Evolutionary conservation across 257 asterid genomes (phyloP).

Genomic region (Phtheirospermum japonicum): DNA sequence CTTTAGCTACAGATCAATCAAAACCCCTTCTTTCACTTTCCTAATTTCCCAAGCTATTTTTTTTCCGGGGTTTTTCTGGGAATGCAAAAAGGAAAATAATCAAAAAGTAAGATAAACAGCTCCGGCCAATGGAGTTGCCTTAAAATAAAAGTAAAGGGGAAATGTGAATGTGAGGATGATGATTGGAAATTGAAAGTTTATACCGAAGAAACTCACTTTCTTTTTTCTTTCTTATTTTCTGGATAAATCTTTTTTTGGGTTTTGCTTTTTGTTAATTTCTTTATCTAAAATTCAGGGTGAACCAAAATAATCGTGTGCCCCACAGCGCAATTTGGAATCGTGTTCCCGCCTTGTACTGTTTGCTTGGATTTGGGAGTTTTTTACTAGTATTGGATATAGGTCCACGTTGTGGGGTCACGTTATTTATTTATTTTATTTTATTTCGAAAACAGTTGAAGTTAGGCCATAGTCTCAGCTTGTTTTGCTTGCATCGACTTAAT

Average conservation of each 20-base stretch:
- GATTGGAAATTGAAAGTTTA: conserved; percentile 29
- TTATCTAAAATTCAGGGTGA: background rate
- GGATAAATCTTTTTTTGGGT: background rate
- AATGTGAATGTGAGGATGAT: conserved; percentile 29
- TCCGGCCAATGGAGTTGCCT: conserved; percentile 25
- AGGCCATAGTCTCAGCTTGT: no score
- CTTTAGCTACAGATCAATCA: conserved; percentile 23
- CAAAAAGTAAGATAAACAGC: conserved; percentile 26
- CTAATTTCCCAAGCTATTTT: background rate
- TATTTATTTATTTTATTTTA: no score
- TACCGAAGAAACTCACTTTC: background rate
- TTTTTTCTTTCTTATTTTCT: background rate
- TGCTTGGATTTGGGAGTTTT: conserved; percentile 9
- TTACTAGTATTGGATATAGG: conserved; percentile 9
- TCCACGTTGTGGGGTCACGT: conserved; percentile 15
- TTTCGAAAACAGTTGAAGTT: background rate
- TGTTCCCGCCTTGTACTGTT: conserved; percentile 66
- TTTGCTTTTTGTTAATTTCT: background rate
- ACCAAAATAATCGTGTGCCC: conserved; percentile 27
- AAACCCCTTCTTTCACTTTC: conserved; percentile 10
- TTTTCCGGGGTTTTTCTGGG: conserved; percentile 14
- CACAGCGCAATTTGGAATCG: conserved; percentile 40
- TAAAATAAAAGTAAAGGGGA: conserved; percentile 36
- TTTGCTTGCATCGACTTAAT: no score
- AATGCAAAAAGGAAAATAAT: conserved; percentile 10